A percentile compares a stretch with the other conserved stretches of the same genome.
Conservation (phyloP, 1,284 basidiomycete genomes). For the Malassezia arunalokei region DNA sequence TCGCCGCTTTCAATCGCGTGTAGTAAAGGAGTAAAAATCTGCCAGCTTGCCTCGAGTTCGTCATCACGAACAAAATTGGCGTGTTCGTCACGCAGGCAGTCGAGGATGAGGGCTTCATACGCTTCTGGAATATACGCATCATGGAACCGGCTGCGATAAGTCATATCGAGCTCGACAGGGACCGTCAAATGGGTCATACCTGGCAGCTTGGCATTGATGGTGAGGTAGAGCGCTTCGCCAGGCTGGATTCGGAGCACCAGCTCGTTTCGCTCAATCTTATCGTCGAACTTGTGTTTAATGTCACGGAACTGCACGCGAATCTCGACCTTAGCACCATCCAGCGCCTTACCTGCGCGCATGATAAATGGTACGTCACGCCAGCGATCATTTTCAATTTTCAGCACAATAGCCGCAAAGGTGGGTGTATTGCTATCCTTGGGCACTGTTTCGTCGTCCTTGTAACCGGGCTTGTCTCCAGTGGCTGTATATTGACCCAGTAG, state of each 20-base stretch:
- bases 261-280: slow-evolving; percentile 36
- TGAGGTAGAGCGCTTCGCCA: slow-evolving; percentile 41
- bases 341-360: slow-evolving; percentile 44
- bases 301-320: slow-evolving; percentile 44
- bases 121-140: slow-evolving; percentile 43
- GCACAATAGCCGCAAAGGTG: slow-evolving; percentile 45
- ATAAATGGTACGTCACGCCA: slow-evolving; percentile 45
- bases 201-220: slow-evolving; percentile 42
- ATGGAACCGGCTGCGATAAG: slow-evolving; percentile 39
- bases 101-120: slow-evolving; percentile 46
- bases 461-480: slow-evolving; percentile 46
- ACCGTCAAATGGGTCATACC: slow-evolving; percentile 30
- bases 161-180: slow-evolving; percentile 34
- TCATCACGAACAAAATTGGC: slow-evolving; percentile 47
- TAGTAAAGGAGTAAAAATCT: slow-evolving; percentile 45
- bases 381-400: slow-evolving; percentile 39
- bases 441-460: slow-evolving; percentile 47
- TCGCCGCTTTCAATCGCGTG: slow-evolving; percentile 42
- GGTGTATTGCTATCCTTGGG: slow-evolving; percentile 47
- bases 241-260: slow-evolving; percentile 45
- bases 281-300: slow-evolving; percentile 27
- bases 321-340: slow-evolving; percentile 44
- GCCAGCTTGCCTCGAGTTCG: slow-evolving; percentile 45
- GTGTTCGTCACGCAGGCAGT: slow-evolving; percentile 45
- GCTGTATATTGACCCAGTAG: slow-evolving; percentile 46